A percentile compares a stretch with the other conserved stretches of the same genome.
These are phyloP conservation scores for Saprolegnia diclina DNA, from an alignment of 352 stramenopile species.

Conservation along the genomic window DNA sequence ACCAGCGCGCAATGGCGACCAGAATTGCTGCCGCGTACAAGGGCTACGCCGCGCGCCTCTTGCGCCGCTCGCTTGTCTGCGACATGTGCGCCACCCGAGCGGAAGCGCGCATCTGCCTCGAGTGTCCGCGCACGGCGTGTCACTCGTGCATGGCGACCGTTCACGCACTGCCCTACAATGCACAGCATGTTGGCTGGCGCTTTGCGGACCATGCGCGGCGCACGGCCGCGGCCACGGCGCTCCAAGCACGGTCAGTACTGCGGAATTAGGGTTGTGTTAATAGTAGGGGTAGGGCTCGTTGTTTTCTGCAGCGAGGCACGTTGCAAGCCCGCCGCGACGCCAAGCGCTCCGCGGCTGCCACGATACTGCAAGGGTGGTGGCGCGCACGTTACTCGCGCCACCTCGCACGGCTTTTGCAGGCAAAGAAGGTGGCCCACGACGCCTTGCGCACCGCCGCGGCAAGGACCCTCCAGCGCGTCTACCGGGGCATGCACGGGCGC, in stretches of 20 bases:
- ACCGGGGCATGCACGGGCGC: slow-evolving; percentile 34
- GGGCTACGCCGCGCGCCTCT: slow-evolving; percentile 32
- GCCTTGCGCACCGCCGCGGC: slow-evolving; percentile 20
- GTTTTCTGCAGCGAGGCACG: slow-evolving; percentile 40
- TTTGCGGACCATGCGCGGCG: slow-evolving; percentile 9
- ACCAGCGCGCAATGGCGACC: slow-evolving; percentile 29
- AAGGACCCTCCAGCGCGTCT: slow-evolving; percentile 35
- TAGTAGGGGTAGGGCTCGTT: slow-evolving; percentile 25
- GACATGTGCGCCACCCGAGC: slow-evolving; percentile 39
- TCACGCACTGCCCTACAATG: slow-evolving; percentile 21
- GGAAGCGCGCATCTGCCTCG: slow-evolving; percentile 37
- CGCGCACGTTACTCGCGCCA: slow-evolving; percentile 30
- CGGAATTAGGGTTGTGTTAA: background rate
- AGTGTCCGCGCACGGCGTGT: slow-evolving; percentile 43
- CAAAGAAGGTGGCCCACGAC: slow-evolving; percentile 30
- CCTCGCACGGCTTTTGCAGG: background rate
- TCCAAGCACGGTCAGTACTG: slow-evolving; percentile 38
- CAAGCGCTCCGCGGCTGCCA: slow-evolving; percentile 31
- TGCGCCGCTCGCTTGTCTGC: slow-evolving; percentile 34
- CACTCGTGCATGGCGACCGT: slow-evolving; percentile 39
- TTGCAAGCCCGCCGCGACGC: slow-evolving; percentile 29
- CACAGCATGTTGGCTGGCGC: background rate
- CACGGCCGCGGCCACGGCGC: slow-evolving; percentile 31
- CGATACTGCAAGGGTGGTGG: slow-evolving; percentile 40
- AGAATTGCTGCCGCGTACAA: slow-evolving; percentile 40